Conservation (phyloP, 2,329 filamentous ascomycete genomes). For the Sporothrix humicola region DNA sequence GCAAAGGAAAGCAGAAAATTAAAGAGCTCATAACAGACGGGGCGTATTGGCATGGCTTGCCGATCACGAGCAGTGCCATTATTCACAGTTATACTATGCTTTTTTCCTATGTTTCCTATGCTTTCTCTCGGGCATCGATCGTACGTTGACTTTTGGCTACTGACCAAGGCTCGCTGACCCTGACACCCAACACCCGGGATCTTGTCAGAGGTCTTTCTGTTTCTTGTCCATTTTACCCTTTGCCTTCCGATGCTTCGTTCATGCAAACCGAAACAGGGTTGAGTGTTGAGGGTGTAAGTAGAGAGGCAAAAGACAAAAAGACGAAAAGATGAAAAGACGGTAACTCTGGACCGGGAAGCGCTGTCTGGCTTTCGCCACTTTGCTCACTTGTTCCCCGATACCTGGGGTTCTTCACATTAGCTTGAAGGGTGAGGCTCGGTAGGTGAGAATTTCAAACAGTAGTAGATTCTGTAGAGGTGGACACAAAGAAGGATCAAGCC, state of each 20-base stretch:
- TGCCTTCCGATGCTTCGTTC: background rate
- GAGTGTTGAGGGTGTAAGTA: background rate
- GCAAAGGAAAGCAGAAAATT: no score
- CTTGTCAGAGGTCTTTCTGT: background rate
- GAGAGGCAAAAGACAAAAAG: background rate
- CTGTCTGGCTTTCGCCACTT: background rate
- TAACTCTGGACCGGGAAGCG: background rate
- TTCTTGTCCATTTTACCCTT: slow-evolving; percentile 3
- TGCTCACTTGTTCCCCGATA: no score
- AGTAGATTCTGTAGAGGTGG: background rate
- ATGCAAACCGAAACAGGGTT: background rate
- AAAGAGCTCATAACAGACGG: background rate
- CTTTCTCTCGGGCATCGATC: background rate
- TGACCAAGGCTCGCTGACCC: background rate
- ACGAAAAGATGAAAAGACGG: background rate
- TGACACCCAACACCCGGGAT: slow-evolving; percentile 1
- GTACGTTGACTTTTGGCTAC: background rate
- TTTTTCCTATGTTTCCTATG: background rate
- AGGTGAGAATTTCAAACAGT: background rate
- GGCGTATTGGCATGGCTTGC: background rate
- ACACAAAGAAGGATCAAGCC: background rate
- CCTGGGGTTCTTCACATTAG: no score
- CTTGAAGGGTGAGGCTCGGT: background rate
- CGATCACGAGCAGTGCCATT: background rate
- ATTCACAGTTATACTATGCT: background rate